A percentile compares a stretch with the other conserved stretches of the same genome.
phyloP scores from a whole-genome alignment of 345 rosid genomes.

The Hibiscus syriacus region DNA sequence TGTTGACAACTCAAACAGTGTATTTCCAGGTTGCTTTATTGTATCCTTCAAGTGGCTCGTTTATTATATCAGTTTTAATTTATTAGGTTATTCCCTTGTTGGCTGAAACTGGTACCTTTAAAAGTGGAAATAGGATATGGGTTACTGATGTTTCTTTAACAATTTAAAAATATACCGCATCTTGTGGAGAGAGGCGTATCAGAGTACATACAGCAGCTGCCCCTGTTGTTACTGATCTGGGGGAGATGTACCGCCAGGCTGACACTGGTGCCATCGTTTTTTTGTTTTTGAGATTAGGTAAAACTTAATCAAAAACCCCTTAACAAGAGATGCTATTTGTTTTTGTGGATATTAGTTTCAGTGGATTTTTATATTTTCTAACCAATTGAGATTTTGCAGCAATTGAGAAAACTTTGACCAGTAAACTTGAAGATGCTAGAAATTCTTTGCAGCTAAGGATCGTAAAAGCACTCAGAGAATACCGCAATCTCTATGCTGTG shows the following conservation, averaged over 20 bases:
- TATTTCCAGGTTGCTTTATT: conserved; percentile 97
- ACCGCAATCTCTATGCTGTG: conserved; percentile 82
- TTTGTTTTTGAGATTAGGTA: conserved; percentile 81
- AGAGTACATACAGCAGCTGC: too few relatives aligned
- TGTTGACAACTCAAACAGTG: conserved; percentile 74
- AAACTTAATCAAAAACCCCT: conserved; percentile 9
- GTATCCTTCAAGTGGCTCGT: conserved; percentile 61
- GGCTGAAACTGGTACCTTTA: not conserved
- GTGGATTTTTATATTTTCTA: conserved; percentile 8
- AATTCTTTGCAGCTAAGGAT: too few relatives aligned
- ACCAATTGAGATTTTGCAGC: conserved; percentile 46
- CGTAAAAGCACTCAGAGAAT: conserved; percentile 85
- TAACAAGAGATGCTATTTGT: conserved; percentile 10
- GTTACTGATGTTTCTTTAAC: conserved; percentile 37
- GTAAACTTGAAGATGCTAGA: too few relatives aligned
- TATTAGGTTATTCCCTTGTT: not conserved
- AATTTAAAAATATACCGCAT: conserved; percentile 78
- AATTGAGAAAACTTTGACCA: conserved; percentile 80
- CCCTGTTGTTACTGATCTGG: too few relatives aligned
- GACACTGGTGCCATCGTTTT: too few relatives aligned
- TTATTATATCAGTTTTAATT: not conserved
- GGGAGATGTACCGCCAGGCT: too few relatives aligned
- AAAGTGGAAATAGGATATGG: not conserved
- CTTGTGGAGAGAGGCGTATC: too few relatives aligned
- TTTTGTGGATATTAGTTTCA: conserved; percentile 11